Evolutionary conservation across 768 basidiomycete species (phyloP).

Genomic region (Leccinum ochraceum): DNA sequence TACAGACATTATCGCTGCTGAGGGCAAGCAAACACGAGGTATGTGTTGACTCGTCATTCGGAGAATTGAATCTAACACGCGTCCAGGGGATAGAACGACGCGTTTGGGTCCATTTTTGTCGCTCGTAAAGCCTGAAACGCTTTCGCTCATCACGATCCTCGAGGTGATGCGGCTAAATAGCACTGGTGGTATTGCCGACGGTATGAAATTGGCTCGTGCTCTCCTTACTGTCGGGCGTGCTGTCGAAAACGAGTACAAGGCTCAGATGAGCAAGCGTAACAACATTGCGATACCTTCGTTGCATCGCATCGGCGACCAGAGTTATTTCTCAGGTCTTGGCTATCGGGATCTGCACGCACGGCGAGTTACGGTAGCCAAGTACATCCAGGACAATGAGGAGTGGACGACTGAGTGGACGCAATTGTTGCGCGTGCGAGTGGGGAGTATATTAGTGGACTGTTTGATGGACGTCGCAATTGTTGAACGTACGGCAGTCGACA

Average conservation of each 20-base stretch:
- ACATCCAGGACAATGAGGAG: conserved; percentile 62
- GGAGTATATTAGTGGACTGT: conserved; percentile 78
- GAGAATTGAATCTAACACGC: background rate
- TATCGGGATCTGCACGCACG: conserved; percentile 63
- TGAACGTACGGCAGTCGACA: conserved; percentile 56
- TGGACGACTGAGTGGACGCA: conserved; percentile 89
- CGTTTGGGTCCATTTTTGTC: conserved; percentile 69
- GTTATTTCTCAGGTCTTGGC: conserved; percentile 59
- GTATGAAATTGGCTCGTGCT: conserved; percentile 88
- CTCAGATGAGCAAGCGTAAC: conserved; percentile 70
- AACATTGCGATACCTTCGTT: conserved; percentile 51
- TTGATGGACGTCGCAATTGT: conserved; percentile 86
- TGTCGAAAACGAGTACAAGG: conserved; percentile 90
- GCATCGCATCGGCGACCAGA: conserved; percentile 31
- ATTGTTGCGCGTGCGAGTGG: conserved; percentile 61
- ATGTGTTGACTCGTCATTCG: conserved; percentile 2
- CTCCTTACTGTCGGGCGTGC: conserved; percentile 79
- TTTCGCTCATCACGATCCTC: conserved; percentile 87
- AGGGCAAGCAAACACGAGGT: conserved; percentile 31
- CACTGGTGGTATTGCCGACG: conserved; percentile 72
- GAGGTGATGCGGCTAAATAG: conserved; percentile 85
- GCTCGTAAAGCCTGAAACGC: conserved; percentile 71
- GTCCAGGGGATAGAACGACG: conserved; percentile 13
- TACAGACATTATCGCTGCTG: conserved; percentile 41
- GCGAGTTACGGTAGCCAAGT: conserved; percentile 64